phyloP scores from a whole-genome alignment of 2,329 filamentous ascomycete genomes.

The Phaeosphaeriaceae sp. region DNA sequence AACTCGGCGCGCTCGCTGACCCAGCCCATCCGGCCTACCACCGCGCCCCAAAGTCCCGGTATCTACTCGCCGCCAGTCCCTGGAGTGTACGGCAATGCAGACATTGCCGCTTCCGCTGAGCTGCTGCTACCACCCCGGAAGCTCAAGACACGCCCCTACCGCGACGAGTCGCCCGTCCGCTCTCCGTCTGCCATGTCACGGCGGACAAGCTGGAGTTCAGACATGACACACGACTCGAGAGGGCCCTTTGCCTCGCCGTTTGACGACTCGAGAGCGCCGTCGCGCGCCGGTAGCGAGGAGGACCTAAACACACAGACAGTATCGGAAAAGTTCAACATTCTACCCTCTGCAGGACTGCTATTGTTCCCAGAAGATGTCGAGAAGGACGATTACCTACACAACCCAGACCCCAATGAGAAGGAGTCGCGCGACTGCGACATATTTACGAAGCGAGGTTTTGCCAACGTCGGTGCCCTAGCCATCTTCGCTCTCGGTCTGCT shows the following conservation, averaged over 20 bases:
- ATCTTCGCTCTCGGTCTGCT: slow-evolving; percentile 68
- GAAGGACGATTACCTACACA: slow-evolving; percentile 75
- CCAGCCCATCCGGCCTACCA: slow-evolving; percentile 46
- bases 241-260: slow-evolving; percentile 62
- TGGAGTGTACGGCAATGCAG: slow-evolving; percentile 42
- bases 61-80: slow-evolving; percentile 37
- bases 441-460: slow-evolving; percentile 67
- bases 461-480: slow-evolving; percentile 69
- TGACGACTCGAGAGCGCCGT: slow-evolving; percentile 66
- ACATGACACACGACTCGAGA: slow-evolving; percentile 62
- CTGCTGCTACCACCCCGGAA: slow-evolving; percentile 58
- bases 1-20: slow-evolving; percentile 56
- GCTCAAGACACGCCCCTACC: slow-evolving; percentile 57
- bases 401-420: slow-evolving; percentile 71
- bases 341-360: slow-evolving; percentile 70
- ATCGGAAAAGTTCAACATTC: slow-evolving; percentile 75
- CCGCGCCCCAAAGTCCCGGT: slow-evolving; percentile 34
- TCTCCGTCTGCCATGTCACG: slow-evolving; percentile 63
- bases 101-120: slow-evolving; percentile 55
- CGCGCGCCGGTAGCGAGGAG: slow-evolving; percentile 68
- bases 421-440: slow-evolving; percentile 68
- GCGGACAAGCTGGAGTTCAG: slow-evolving; percentile 71
- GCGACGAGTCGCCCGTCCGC: slow-evolving; percentile 59
- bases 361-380: slow-evolving; percentile 76
- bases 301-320: slow-evolving; percentile 76